Percentiles rank a stretch among this genome's conserved stretches.
Conservation (phyloP, 768 basidiomycete genomes). For the Hebeloma cylindrosporum region DNA sequence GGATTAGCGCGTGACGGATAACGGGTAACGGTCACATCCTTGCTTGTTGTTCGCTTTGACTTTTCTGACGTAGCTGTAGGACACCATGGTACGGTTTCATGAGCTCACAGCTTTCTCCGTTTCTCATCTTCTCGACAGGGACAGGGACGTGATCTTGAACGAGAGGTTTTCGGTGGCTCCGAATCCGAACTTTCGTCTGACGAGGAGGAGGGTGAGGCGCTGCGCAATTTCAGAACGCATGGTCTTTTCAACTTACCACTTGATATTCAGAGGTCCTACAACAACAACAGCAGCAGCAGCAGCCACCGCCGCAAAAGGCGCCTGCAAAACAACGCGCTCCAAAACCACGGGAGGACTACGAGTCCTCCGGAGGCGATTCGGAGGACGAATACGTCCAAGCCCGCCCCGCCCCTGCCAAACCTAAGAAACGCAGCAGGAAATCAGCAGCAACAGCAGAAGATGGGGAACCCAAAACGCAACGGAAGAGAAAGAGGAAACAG, state of each 20-base stretch:
- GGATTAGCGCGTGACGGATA: too few relatives aligned
- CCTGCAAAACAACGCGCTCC: constrained; percentile 5
- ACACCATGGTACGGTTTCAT: constrained; percentile 24
- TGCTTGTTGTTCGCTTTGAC: too few relatives aligned
- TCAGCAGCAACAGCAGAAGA: constrained; percentile 29
- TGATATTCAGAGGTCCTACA: constrained; percentile 40
- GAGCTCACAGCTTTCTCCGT: too few relatives aligned
- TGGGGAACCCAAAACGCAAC: constrained; percentile 33
- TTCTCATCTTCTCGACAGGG: too few relatives aligned
- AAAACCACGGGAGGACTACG: constrained; percentile 49
- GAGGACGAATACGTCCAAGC: constrained; percentile 53
- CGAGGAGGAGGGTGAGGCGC: constrained; percentile 57
- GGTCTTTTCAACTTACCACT: not conserved
- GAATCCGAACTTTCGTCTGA: constrained; percentile 83
- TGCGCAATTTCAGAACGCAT: not conserved
- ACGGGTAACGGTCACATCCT: too few relatives aligned
- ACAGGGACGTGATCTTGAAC: constrained; percentile 46
- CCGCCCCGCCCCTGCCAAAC: constrained; percentile 26
- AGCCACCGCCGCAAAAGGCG: constrained; percentile 22
- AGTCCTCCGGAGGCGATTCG: constrained; percentile 45
- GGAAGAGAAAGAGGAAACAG: constrained; percentile 56
- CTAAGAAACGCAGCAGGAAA: constrained; percentile 33
- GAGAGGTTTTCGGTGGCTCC: constrained; percentile 79
- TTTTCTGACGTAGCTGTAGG: too few relatives aligned
- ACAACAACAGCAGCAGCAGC: constrained; percentile 38